These are phyloP conservation scores for Ceratocystis ficicola DNA, from an alignment of 2,329 filamentous ascomycete genomes.

Conservation along the genomic window DNA sequence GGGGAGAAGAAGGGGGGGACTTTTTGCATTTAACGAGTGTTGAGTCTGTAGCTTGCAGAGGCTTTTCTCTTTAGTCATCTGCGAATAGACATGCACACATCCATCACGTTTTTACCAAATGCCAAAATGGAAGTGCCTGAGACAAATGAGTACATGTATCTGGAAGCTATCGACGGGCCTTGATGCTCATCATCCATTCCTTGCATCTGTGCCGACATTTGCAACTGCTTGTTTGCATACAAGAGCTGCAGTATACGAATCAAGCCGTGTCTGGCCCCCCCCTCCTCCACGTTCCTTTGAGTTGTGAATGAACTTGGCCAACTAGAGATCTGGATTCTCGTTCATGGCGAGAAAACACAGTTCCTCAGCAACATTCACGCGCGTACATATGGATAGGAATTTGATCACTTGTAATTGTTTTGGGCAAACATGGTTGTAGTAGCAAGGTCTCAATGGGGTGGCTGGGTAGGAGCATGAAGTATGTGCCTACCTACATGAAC, in stretches of 20 bases:
- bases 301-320: too few species aligned
- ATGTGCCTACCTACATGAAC: not conserved
- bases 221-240: not conserved
- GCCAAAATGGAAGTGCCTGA: not conserved
- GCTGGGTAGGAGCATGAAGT: slow-evolving; percentile 9
- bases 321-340: too few species aligned
- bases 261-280: too few species aligned
- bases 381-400: not conserved
- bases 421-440: not conserved
- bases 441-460: not conserved
- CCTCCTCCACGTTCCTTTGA: too few species aligned
- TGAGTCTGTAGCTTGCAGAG: not conserved
- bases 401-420: not conserved
- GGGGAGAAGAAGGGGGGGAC: not conserved
- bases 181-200: not conserved
- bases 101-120: not conserved
- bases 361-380: too few species aligned
- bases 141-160: not conserved
- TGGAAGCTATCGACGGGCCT: not conserved
- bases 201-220: not conserved
- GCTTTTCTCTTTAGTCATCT: too few species aligned
- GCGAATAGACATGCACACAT: too few species aligned
- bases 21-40: not conserved
- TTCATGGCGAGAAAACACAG: too few species aligned
- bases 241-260: not conserved